Percentiles rank a stretch among this genome's conserved stretches.
phyloP scores from a whole-genome alignment of 2,329 filamentous ascomycete genomes.

The Neopestalotiopsis rosae region DNA sequence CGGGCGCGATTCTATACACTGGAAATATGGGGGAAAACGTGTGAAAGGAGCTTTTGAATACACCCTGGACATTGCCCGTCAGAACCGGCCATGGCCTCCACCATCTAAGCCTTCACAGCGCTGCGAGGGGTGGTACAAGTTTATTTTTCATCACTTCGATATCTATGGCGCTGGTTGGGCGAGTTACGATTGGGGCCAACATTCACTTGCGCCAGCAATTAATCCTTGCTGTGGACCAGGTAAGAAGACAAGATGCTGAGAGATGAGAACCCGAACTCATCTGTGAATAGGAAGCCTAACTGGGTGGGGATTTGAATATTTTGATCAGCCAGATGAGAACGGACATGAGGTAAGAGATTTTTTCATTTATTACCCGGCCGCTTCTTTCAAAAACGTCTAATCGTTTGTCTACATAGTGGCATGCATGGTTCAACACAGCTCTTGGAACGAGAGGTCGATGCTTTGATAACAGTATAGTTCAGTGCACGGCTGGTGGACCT shows the following conservation, averaged over 20 bases:
- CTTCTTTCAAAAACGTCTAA: not conserved
- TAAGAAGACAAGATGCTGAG: not conserved
- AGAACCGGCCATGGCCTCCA: slow-evolving; percentile 4
- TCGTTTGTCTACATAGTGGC: not conserved
- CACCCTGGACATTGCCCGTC: not conserved
- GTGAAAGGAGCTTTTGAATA: not conserved
- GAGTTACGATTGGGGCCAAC: slow-evolving; percentile 6
- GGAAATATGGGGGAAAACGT: not conserved
- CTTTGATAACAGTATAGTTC: slow-evolving; percentile 13
- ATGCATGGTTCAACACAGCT: slow-evolving; percentile 10
- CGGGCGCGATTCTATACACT: not conserved
- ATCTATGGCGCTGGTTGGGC: slow-evolving; percentile 8
- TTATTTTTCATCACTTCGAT: slow-evolving; percentile 4
- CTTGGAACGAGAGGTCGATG: slow-evolving; percentile 11
- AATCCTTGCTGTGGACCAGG: not conserved
- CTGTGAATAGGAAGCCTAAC: not conserved
- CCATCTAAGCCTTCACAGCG: not conserved
- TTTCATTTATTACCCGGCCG: no score
- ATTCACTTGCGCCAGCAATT: not conserved
- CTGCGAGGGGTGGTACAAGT: slow-evolving; percentile 7
- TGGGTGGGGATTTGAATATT: slow-evolving; percentile 6
- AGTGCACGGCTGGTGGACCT: slow-evolving; percentile 11
- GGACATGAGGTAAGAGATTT: slow-evolving; percentile 1
- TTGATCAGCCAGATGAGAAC: slow-evolving; percentile 10
- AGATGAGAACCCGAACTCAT: not conserved